Evolutionary conservation across 805 yeast species (phyloP), one percentile per base, ranked within the genome.

Genomic region (Torulaspora indica): DNA sequence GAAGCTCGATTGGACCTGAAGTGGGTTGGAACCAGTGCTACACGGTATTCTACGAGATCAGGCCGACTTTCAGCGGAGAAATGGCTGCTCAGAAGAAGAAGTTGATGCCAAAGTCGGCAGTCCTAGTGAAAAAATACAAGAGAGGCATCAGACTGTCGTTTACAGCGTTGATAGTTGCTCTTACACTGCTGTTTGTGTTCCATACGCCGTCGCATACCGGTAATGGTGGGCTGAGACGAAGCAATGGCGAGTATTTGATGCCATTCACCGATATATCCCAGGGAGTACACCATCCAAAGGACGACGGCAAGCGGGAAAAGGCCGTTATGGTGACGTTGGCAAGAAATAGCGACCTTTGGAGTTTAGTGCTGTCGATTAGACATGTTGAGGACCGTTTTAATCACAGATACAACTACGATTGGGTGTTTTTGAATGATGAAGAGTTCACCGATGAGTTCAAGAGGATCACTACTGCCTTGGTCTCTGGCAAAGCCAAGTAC

Each of bases 401-500:
- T 63, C 28, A 57, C 33, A 67, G 71, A 42, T 81, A 63, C 58
- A 75, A 79, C 52, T 85, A 85, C 57, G 93, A 85, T 61, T 85
- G 89, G 87, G 81, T 84, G 2, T 85, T 86, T 54, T 63, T 85
- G 38, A 86, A 86, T 61, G 89, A 86, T 57, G 75, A 70, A 48
- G 77, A 75, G 2, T 86, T 86, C 61, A 59, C 73, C 34, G 73
- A 70, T 3, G 77, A 75, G 49, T 86, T 85, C 61, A 73, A 68
- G 45, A 58, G 64, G 22, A 61, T 69, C 20, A 74, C 83, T 1
- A 48, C 71, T 9, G 72, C 72, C 15, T 56, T 72, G 10, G 75
- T 81, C n/a, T 72, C 84, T 2, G 89, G 91, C 30, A 63, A 58
- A 4, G 76, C 79, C 29, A 72, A 74, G 44, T 86, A 80, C 58